A percentile compares a stretch with the other conserved stretches of the same genome.
phyloP scores from a whole-genome alignment of 768 basidiomycete species.

The Udeniomyces megalosporus region DNA sequence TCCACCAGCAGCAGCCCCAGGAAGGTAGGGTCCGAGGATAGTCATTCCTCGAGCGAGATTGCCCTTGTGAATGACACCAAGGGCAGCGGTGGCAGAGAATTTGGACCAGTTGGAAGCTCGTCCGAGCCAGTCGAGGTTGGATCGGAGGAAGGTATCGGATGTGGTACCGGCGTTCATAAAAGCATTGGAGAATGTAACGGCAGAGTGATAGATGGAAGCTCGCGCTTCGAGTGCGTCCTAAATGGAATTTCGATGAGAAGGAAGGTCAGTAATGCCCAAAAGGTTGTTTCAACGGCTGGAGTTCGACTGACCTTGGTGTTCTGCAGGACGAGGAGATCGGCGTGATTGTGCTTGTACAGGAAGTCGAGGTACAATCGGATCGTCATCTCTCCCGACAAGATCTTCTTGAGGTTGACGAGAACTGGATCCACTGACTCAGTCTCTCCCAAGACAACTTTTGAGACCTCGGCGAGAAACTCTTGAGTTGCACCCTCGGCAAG shows the following conservation, averaged over 20 bases:
- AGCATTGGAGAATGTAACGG: constrained; percentile 88
- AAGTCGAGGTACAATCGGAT: constrained; percentile 90
- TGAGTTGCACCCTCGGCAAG: constrained; percentile 84
- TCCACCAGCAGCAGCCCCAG: constrained; percentile 45
- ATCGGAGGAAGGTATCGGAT: constrained; percentile 77
- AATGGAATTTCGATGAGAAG: not conserved
- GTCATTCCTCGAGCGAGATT: constrained; percentile 84
- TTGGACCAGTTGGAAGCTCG: constrained; percentile 97
- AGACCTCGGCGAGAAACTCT: constrained; percentile 62
- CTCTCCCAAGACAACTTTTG: constrained; percentile 27
- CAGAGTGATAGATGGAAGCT: constrained; percentile 93
- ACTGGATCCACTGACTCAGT: constrained; percentile 12
- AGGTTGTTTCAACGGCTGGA: not conserved
- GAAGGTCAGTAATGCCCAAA: not conserved
- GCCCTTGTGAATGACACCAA: constrained; percentile 95
- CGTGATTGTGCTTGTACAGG: constrained; percentile 82
- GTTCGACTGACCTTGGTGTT: constrained; percentile 55
- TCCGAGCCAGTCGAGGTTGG: constrained; percentile 92
- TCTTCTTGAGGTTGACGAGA: constrained; percentile 46
- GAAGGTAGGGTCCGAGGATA: constrained; percentile 86
- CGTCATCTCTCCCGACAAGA: constrained; percentile 78
- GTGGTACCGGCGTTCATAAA: constrained; percentile 98
- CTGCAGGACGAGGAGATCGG: constrained; percentile 79
- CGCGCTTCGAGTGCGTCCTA: constrained; percentile 83
- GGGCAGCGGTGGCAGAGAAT: constrained; percentile 88